These are phyloP conservation scores for Metschnikowia henanensis DNA, from an alignment of 805 yeast species.

Conservation along the genomic window DNA sequence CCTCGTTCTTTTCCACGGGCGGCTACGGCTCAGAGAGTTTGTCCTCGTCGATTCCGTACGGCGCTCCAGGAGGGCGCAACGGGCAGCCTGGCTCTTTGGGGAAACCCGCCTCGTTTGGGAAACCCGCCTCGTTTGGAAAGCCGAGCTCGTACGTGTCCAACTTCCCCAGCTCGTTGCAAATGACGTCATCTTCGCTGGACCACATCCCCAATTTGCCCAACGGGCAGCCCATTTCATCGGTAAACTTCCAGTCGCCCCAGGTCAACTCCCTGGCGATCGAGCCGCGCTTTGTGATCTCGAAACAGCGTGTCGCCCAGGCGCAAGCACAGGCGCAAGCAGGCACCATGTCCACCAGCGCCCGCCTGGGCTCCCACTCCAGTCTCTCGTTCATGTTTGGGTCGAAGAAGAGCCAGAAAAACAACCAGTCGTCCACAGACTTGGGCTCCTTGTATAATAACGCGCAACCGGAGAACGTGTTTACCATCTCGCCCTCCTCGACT, in stretches of 20 bases:
- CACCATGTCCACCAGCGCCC: slow-evolving; percentile 30
- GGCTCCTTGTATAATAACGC: slow-evolving; percentile 41
- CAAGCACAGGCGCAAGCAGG: slow-evolving; percentile 36
- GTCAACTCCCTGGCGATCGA: slow-evolving; percentile 65
- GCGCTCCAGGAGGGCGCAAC: slow-evolving; percentile 63
- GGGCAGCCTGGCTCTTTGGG: slow-evolving; percentile 8
- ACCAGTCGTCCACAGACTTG: slow-evolving; percentile 38
- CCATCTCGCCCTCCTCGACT: slow-evolving; percentile 34
- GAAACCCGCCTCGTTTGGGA: slow-evolving; percentile 11
- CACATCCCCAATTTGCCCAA: slow-evolving; percentile 53
- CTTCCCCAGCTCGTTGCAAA: slow-evolving; percentile 16
- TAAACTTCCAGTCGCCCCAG: slow-evolving; percentile 69
- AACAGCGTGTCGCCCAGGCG: slow-evolving; percentile 64
- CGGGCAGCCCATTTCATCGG: slow-evolving; percentile 60
- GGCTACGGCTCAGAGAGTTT: slow-evolving; percentile 43
- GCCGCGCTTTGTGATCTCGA: slow-evolving; percentile 80
- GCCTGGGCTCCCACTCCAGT: slow-evolving; percentile 46
- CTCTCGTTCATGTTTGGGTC: slow-evolving; percentile 49
- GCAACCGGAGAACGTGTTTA: slow-evolving; percentile 16
- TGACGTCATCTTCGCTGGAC: slow-evolving; percentile 19
- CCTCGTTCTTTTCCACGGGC: slow-evolving; percentile 35
- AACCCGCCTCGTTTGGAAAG: slow-evolving; percentile 11
- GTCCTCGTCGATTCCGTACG: slow-evolving; percentile 65
- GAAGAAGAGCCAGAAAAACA: slow-evolving; percentile 36
- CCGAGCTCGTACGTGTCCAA: slow-evolving; percentile 9